A percentile compares a stretch with the other conserved stretches of the same genome.
phyloP scores from a whole-genome alignment of 2,329 filamentous ascomycete species.

The Hypoxylon sp. region DNA sequence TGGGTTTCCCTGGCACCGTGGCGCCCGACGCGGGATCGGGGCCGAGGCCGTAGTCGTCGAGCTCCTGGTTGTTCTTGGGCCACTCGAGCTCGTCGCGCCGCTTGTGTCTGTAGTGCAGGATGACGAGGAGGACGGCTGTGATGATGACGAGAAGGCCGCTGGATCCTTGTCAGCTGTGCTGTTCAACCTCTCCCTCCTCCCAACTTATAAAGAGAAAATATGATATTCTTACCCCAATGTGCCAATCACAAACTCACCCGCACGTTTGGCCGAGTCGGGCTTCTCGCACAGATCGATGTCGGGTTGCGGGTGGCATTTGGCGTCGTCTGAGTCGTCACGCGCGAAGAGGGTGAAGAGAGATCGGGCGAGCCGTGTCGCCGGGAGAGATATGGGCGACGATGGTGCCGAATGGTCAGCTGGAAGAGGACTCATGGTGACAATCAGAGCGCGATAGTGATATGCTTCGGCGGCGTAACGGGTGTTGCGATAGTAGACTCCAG shows the following conservation, averaged over 20 bases:
- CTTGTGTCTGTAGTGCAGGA: conserved; percentile 40
- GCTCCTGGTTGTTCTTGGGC: conserved; percentile 44
- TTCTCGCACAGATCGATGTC: conserved; percentile 45
- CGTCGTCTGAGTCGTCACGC: conserved; percentile 21
- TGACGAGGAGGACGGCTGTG: conserved; percentile 31
- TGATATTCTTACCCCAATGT: conserved; percentile 36
- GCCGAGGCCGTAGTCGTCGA: conserved; percentile 44
- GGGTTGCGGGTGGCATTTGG: conserved; percentile 39
- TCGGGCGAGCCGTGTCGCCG: conserved; percentile 6
- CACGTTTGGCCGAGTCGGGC: conserved; percentile 29
- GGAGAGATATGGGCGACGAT: not conserved
- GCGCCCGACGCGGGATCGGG: conserved; percentile 12
- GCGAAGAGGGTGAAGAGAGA: conserved; percentile 7
- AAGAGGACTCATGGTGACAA: conserved; percentile 26
- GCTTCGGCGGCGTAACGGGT: not conserved
- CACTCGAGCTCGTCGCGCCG: conserved; percentile 40
- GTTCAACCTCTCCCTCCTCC: not conserved
- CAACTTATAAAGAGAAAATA: not conserved
- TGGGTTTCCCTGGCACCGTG: conserved; percentile 19
- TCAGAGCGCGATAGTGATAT: not conserved
- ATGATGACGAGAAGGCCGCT: conserved; percentile 37
- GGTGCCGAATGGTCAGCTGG: conserved; percentile 16
- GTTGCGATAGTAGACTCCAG: conserved; percentile 6
- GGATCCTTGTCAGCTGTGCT: not conserved
- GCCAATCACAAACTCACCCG: conserved; percentile 37